A percentile compares a stretch with the other conserved stretches of the same genome.
These are phyloP conservation scores for Fomes fomentarius DNA, from an alignment of 1,284 basidiomycete genomes.

Conservation along the genomic window DNA sequence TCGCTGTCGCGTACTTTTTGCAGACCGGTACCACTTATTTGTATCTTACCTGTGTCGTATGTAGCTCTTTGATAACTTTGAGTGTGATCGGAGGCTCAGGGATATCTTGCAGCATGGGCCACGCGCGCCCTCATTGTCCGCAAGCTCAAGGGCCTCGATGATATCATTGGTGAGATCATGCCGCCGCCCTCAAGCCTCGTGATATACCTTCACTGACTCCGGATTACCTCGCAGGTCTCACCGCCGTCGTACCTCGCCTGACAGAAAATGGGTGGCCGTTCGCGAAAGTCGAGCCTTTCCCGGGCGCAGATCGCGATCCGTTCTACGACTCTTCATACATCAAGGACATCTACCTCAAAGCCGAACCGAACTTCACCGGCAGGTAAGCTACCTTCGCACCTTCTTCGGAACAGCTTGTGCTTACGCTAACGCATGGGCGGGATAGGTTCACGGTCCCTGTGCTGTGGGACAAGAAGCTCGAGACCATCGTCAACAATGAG, in stretches of 20 bases:
- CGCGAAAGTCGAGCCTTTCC: conserved; percentile 69
- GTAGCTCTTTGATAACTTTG: conserved; percentile 31
- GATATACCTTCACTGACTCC: not conserved
- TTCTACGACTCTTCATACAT: conserved; percentile 74
- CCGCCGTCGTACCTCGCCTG: conserved; percentile 93
- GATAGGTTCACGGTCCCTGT: conserved; percentile 81
- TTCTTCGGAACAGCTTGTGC: no score
- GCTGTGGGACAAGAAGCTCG: conserved; percentile 90
- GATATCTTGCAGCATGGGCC: conserved; percentile 76
- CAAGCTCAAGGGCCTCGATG: conserved; percentile 90
- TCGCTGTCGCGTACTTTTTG: not conserved
- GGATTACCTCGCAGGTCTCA: conserved; percentile 56
- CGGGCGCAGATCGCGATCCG: conserved; percentile 76
- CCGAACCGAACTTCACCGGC: conserved; percentile 70
- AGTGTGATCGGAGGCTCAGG: not conserved
- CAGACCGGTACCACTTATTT: conserved; percentile 89
- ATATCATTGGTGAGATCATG: conserved; percentile 68
- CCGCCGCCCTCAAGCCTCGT: not conserved
- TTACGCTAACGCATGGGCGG: no score
- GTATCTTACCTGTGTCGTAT: conserved; percentile 81
- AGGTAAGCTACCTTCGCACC: conserved; percentile 61
- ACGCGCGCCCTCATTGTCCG: conserved; percentile 89
- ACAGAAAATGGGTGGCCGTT: conserved; percentile 90
- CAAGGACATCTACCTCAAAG: conserved; percentile 86
- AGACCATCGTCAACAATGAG: conserved; percentile 96